Base-by-base conservation (phyloP, 345 rosid genomes). In the Psidium guajava region DNA sequence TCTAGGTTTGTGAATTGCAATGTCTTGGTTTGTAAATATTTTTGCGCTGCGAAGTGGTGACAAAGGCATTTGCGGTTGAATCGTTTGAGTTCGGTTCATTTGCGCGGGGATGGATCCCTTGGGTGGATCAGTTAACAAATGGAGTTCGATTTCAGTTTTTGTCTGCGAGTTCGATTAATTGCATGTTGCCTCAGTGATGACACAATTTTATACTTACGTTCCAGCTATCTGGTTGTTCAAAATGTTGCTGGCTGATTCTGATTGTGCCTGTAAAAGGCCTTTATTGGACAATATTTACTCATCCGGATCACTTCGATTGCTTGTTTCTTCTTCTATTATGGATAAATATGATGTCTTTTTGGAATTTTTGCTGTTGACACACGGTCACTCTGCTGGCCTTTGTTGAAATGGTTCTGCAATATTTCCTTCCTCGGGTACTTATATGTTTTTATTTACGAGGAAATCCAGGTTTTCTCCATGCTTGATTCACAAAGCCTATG, bases 401-500 rank as follows among this genome's bases (percentile, higher is more conserved):
- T 84, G 51, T 40, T 83, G 73, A 51, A 40, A 36, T 11, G n/a
- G 56, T n/a, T 55, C 21, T 83, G 86, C 55, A 69, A 44, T 52
- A 2, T 69, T 69, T 69, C 77, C 77, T 69, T 69, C 40, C 77
- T 18, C 6, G 25, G 25, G 77, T 69, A 40, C 40, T 36, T 32
- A 36, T 36, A 36, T 69, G 77, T 69, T 69, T 69, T 69, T 9
- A 32, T 69, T 69, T 44, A 69, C 25, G 73, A 69, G 77, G 77
- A 36, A 36, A 50, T 82, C 52, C 87, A 95, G 97, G 96, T 96
- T 20, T 94, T 96, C 87, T 94, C 98, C 18, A 93, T 95, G 96
- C 94, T 96, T 73, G 98, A 96, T 91, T 89, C 96, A 0, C 95
- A 92, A 89, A 95, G 97, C 90, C 88, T 94, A 82, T 93, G 96